A percentile compares a stretch with the other conserved stretches of the same genome.
Evolutionary conservation across 2,329 filamentous ascomycete species (phyloP).

Genomic region (Camillea tinctor): DNA sequence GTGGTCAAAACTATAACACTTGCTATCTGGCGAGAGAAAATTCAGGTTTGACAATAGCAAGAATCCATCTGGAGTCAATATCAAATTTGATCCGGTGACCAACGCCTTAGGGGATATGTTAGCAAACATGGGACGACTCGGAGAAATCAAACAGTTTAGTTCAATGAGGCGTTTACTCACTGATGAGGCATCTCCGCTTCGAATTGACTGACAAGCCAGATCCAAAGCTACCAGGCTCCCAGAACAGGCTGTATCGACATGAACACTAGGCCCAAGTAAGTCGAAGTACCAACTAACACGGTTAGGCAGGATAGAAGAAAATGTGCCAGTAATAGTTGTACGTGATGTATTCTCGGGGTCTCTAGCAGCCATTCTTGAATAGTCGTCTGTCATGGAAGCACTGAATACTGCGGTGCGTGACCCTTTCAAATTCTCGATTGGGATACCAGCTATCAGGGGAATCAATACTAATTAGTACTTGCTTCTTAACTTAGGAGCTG

Average conservation of each 20-base stretch:
- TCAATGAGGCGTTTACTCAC: constrained; percentile 12
- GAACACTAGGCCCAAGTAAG: constrained; percentile 35
- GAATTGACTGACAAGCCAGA: constrained; percentile 18
- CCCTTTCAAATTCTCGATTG: constrained; percentile 28
- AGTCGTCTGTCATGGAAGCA: constrained; percentile 40
- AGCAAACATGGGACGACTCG: constrained; percentile 8
- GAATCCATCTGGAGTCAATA: constrained; percentile 29
- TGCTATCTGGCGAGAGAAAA: constrained; percentile 39
- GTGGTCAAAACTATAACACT: constrained; percentile 29
- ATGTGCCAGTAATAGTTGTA: constrained; percentile 34
- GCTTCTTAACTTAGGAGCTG: not conserved
- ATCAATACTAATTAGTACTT: no score
- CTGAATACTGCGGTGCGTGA: constrained; percentile 36
- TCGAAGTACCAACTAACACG: constrained; percentile 42
- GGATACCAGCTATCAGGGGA: constrained; percentile 32
- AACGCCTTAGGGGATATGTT: constrained; percentile 28
- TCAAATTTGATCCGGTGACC: constrained; percentile 34
- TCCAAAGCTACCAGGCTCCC: constrained; percentile 35
- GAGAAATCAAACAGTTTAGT: constrained; percentile 9
- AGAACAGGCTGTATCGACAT: constrained; percentile 40
- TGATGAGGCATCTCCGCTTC: constrained; percentile 23
- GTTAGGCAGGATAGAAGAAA: constrained; percentile 36
- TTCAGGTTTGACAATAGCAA: constrained; percentile 31
- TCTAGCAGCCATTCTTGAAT: constrained; percentile 27
- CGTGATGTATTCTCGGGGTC: constrained; percentile 36